Evolutionary conservation across 78 protist genomes (phyloP).

Genomic region (Dictyostelium brefeldianum): DNA sequence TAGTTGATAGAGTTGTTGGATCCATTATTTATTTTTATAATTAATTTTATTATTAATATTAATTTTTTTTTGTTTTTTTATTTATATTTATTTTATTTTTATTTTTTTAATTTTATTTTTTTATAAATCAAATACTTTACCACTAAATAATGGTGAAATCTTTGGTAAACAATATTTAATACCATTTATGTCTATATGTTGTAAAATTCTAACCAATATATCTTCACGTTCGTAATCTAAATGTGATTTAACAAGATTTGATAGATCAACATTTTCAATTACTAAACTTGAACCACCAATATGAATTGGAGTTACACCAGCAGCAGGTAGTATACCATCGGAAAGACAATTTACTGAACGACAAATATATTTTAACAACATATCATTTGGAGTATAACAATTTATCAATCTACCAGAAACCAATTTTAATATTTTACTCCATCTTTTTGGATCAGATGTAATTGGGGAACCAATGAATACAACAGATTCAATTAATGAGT

Average conservation of each 20-base stretch:
- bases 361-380: slow-evolving; percentile 59
- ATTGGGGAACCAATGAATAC: slow-evolving; percentile 71
- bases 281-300: slow-evolving; percentile 2
- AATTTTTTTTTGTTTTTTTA: no score
- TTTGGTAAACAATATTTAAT: slow-evolving; percentile 30
- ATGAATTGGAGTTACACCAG: slow-evolving; percentile 58
- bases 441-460: slow-evolving; percentile 34
- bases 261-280: slow-evolving; percentile 69
- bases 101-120: neutral
- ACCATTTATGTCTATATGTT: slow-evolving; percentile 33
- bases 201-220: slow-evolving; percentile 5
- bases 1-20: no score
- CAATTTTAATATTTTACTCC: slow-evolving; percentile 25
- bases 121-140: slow-evolving; percentile 51
- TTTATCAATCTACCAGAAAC: slow-evolving; percentile 52
- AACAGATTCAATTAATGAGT: slow-evolving; percentile 40
- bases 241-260: slow-evolving; percentile 50
- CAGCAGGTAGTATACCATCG: slow-evolving; percentile 52
- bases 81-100: no score
- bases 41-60: no score
- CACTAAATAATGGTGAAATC: slow-evolving; percentile 54
- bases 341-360: slow-evolving; percentile 51
- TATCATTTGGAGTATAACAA: slow-evolving; percentile 49
- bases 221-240: slow-evolving; percentile 61
- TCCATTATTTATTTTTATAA: no score